Conservation (phyloP, 306 rosid species). For the Senna siamea region DNA sequence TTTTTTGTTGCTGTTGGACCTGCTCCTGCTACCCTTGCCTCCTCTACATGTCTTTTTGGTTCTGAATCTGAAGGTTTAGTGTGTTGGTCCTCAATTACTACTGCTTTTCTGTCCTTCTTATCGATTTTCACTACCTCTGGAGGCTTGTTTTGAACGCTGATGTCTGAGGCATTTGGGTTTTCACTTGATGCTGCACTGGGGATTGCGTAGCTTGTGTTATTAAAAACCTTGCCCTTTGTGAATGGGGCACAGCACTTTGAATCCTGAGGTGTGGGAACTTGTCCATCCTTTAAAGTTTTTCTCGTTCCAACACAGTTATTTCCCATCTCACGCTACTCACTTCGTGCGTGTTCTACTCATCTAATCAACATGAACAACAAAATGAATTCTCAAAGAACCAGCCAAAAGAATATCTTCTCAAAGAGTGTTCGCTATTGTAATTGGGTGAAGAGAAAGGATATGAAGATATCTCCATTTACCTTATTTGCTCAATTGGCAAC, state of each 20-base stretch:
- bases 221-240: conserved; percentile 27
- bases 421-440: conserved; percentile 15
- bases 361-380: conserved; percentile 16
- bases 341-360: conserved; percentile 32
- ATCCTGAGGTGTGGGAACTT: conserved; percentile 38
- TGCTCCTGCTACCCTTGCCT: conserved; percentile 22
- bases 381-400: neutral
- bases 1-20: neutral
- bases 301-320: conserved; percentile 71
- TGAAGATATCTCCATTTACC: neutral
- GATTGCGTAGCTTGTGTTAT: conserved; percentile 7
- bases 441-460: neutral
- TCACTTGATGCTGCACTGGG: conserved; percentile 9
- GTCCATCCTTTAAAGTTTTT: conserved; percentile 39
- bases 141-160: conserved; percentile 47
- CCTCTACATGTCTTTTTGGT: conserved; percentile 12
- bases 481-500: neutral
- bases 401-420: neutral
- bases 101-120: no score
- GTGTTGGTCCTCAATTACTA: conserved; percentile 41
- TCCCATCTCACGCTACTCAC: conserved; percentile 66
- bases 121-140: conserved; percentile 60
- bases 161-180: conserved; percentile 17
- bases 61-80: conserved; percentile 19
- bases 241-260: conserved; percentile 54